A percentile compares a stretch with the other conserved stretches of the same genome.
phyloP scores from a whole-genome alignment of 2,329 filamentous ascomycete species.

The Lachnellula cervina region DNA sequence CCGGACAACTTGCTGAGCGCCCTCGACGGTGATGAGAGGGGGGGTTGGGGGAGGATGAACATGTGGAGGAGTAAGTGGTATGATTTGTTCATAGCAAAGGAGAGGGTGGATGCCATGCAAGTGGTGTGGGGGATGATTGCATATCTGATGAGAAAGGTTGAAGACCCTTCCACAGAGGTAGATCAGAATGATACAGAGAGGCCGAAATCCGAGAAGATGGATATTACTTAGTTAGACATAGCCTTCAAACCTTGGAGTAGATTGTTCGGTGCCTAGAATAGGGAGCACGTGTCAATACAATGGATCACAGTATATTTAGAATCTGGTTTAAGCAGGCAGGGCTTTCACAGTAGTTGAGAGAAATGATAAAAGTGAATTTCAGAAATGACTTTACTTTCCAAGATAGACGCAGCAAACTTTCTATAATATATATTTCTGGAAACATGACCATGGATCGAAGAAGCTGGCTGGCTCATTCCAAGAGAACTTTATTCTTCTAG shows the following conservation, averaged over 20 bases:
- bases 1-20: conserved; percentile 48
- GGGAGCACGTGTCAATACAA: background rate
- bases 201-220: conserved; percentile 15
- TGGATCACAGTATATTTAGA: background rate
- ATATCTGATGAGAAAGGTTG: conserved; percentile 48
- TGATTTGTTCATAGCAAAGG: conserved; percentile 51
- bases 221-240: conserved; percentile 8
- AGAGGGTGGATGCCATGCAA: conserved; percentile 53
- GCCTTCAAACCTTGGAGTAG: background rate
- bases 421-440: no score
- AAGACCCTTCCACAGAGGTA: background rate
- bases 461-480: no score
- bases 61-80: conserved; percentile 58
- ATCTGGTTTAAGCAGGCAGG: no score
- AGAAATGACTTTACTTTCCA: no score
- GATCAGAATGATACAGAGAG: background rate
- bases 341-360: no score
- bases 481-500: no score
- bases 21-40: conserved; percentile 45
- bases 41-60: conserved; percentile 37
- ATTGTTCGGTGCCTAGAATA: background rate
- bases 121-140: conserved; percentile 56
- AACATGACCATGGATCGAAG: no score
- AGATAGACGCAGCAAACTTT: no score
- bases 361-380: no score